Evolutionary conservation across 371 early-diverging fungal species (phyloP), one percentile per base, ranked within the genome.

Genomic region (Chytridium lagenaria): DNA sequence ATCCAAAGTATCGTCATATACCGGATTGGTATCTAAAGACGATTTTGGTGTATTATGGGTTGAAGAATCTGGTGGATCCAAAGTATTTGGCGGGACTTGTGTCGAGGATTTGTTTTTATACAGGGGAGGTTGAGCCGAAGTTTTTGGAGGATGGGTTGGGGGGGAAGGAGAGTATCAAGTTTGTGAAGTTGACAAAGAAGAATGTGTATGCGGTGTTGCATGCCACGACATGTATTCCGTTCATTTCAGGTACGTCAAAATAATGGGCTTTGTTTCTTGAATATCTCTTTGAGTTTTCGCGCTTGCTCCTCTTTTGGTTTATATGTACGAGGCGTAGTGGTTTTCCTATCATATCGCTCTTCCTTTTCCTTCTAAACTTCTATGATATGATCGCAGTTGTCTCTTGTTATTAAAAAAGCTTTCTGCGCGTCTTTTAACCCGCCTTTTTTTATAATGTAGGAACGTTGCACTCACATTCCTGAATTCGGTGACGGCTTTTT

Each of bases 201-300:
- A 81, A 81, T 52, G 44, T 78, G 1, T 72, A 78, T 55, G 65
- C 73, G 50, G 81, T 81, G 26, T 40, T 81, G 50, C 81, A 81
- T 51, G 81, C 78, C 10, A 81, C 81, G 5, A 81, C 78, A 1
- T 78, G 77, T 68, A 73, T 81, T 26, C 81, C 81, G 22, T 81
- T 74, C 59, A 71, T 81, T n/a, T n/a, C 76, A 75, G 78, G 78
- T 72, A 28, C 19, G 69, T 12, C 10, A 12, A 10, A 68, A 23
- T 68, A 67, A 57, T 37, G 22, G 37, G 2, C 64, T 52, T 31
- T 28, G 12, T 36, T 16, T 38, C 50, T 37, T 51, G n/a, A 19
- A 30, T 37, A 71, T n/a, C n/a, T n/a, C n/a, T n/a, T n/a, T n/a
- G n/a, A n/a, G n/a, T n/a, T n/a, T n/a, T n/a, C n/a, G n/a, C n/a